Percentiles rank a stretch among this genome's conserved stretches.
These are phyloP conservation scores for Haberlea rhodopensis DNA, from an alignment of 257 asterid species.

Conservation along the genomic window DNA sequence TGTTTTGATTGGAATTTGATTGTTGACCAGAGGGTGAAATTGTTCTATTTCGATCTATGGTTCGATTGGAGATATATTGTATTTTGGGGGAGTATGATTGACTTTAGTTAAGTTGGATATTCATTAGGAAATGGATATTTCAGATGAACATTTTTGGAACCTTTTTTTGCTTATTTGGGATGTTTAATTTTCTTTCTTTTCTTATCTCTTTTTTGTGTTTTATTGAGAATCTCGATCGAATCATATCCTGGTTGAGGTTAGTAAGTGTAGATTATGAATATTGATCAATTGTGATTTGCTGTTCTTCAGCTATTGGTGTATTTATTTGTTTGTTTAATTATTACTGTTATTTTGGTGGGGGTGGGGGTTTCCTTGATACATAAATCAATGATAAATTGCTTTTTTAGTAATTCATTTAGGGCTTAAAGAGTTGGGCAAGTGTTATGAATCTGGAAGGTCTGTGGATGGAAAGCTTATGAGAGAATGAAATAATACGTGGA, in stretches of 20 bases:
- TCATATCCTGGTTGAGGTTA: slow-evolving; percentile 18
- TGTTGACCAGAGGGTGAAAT: background rate
- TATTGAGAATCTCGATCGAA: slow-evolving; percentile 20
- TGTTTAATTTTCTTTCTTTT: background rate
- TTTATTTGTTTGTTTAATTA: background rate
- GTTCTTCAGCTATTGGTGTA: slow-evolving; percentile 8
- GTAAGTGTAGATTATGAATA: slow-evolving; percentile 7
- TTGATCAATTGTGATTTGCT: slow-evolving; percentile 17
- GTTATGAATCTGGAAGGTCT: background rate
- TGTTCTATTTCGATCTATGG: background rate
- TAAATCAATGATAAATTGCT: slow-evolving; percentile 10
- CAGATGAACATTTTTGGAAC: background rate
- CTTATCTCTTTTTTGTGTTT: slow-evolving; percentile 19
- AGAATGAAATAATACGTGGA: slow-evolving; percentile 16
- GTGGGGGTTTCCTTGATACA: slow-evolving; percentile 4
- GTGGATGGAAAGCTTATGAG: slow-evolving; percentile 12
- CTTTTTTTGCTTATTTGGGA: background rate
- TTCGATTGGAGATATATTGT: background rate
- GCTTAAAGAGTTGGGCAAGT: background rate
- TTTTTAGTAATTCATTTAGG: slow-evolving; percentile 9
- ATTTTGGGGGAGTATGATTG: background rate
- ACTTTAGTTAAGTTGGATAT: background rate
- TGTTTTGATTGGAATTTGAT: background rate
- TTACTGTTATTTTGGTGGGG: too few species aligned
- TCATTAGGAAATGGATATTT: background rate